Evolutionary conservation across 2,329 filamentous ascomycete genomes (phyloP).

Genomic region (Aspergillus alliaceus): DNA sequence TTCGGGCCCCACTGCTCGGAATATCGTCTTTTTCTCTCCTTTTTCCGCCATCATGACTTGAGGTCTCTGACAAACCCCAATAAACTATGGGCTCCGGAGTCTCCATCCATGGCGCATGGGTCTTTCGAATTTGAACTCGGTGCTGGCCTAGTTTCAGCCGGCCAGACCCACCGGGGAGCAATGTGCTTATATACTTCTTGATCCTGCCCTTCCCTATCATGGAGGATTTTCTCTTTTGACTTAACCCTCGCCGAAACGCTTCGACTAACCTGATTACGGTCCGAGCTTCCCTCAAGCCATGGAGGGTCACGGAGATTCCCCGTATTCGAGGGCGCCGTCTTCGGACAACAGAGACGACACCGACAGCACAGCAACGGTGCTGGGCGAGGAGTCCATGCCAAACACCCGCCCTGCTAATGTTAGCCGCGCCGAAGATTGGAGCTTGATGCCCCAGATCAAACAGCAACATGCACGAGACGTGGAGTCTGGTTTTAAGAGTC

Average conservation of each 20-base stretch:
- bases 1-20: not conserved
- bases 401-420: conserved; percentile 7
- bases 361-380: conserved; percentile 28
- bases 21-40: not conserved
- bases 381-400: conserved; percentile 23
- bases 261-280: not conserved
- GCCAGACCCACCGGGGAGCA: conserved; percentile 5
- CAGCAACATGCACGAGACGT: conserved; percentile 45
- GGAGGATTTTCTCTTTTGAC: not conserved
- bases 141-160: conserved; percentile 1
- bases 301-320: conserved; percentile 10
- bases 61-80: not conserved
- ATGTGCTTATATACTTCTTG: conserved; percentile 14
- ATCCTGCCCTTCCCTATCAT: not conserved
- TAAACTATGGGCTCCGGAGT: not conserved
- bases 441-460: conserved; percentile 51
- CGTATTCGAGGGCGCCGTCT: conserved; percentile 5
- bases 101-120: conserved; percentile 5
- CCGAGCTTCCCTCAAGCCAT: conserved; percentile 8
- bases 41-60: not conserved
- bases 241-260: not conserved
- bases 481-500: conserved; percentile 48
- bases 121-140: conserved; percentile 3
- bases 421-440: conserved; percentile 46
- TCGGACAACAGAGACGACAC: conserved; percentile 23